These are phyloP conservation scores for Diversispora epigaea DNA, from an alignment of 192 early-diverging fungal species.

Conservation along the genomic window DNA sequence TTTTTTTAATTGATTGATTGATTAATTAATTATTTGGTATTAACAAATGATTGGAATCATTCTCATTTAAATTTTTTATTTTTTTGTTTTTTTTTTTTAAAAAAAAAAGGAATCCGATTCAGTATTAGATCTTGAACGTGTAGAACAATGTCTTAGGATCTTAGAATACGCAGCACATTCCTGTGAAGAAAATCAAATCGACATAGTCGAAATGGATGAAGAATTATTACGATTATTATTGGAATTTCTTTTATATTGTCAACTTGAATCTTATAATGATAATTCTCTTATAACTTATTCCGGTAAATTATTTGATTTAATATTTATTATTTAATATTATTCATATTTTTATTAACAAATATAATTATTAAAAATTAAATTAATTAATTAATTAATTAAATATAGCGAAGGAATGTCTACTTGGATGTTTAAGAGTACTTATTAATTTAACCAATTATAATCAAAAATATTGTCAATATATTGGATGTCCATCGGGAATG, in stretches of 20 bases:
- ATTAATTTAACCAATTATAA: conserved; percentile 34
- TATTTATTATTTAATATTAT: neutral
- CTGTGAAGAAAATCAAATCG: conserved; percentile 27
- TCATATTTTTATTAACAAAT: neutral
- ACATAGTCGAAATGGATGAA: conserved; percentile 15
- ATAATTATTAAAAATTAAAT: too few species aligned
- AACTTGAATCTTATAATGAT: conserved; percentile 5
- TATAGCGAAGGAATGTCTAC: conserved; percentile 31
- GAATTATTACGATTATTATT: conserved; percentile 27
- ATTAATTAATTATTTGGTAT: neutral
- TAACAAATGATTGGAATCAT: too few species aligned
- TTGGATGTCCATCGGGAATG: conserved; percentile 26
- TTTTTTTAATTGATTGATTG: neutral
- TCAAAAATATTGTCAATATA: conserved; percentile 5
- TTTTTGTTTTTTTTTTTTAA: too few species aligned
- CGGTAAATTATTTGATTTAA: neutral
- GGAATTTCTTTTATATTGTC: conserved; percentile 34
- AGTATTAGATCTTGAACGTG: conserved; percentile 4
- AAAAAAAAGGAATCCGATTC: neutral
- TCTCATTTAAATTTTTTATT: too few species aligned
- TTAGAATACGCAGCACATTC: conserved; percentile 9
- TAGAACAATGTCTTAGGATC: conserved; percentile 21
- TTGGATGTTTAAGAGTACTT: conserved; percentile 19
- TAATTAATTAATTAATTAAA: neutral
- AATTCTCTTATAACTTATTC: neutral